A percentile compares a stretch with the other conserved stretches of the same genome.
These are phyloP conservation scores for Epichloe amarillans DNA, from an alignment of 2,329 filamentous ascomycete species.

Conservation along the genomic window DNA sequence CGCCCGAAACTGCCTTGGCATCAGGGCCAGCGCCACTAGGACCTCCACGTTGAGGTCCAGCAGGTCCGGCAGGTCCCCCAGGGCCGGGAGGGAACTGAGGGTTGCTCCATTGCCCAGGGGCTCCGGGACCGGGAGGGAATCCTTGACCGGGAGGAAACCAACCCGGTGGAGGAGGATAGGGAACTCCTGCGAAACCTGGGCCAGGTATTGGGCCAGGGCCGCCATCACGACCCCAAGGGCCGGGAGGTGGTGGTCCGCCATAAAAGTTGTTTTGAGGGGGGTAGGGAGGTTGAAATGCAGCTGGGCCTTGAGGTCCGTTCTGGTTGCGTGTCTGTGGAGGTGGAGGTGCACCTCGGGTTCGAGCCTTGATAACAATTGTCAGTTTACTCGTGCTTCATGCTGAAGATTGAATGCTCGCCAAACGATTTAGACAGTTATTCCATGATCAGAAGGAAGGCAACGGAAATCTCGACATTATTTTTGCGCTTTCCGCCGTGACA, in stretches of 20 bases:
- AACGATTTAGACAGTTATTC: conserved; percentile 6
- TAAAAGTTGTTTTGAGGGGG: conserved; percentile 32
- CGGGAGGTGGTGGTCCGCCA: conserved; percentile 36
- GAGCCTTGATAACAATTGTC: conserved; percentile 22
- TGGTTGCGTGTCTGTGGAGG: conserved; percentile 18
- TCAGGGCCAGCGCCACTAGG: conserved; percentile 27
- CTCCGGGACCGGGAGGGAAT: conserved; percentile 39
- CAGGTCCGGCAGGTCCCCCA: conserved; percentile 40
- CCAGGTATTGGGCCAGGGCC: conserved; percentile 33
- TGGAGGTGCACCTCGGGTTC: conserved; percentile 22
- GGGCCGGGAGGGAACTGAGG: conserved; percentile 48
- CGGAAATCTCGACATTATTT: conserved; percentile 94
- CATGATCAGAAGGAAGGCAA: conserved; percentile 98
- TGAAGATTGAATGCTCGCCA: background rate
- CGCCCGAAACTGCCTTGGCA: conserved; percentile 32
- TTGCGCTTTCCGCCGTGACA: conserved; percentile 81
- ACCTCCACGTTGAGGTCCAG: conserved; percentile 39
- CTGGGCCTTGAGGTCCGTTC: conserved; percentile 18
- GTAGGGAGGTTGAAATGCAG: conserved; percentile 30
- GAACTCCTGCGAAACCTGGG: conserved; percentile 55
- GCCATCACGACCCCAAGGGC: conserved; percentile 39
- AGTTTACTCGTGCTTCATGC: conserved; percentile 6
- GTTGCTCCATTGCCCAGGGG: conserved; percentile 43
- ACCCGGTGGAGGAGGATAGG: conserved; percentile 62
- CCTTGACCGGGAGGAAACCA: conserved; percentile 71